Evolutionary conservation across 768 basidiomycete species (phyloP).

Genomic region (Mrakia gelida): DNA sequence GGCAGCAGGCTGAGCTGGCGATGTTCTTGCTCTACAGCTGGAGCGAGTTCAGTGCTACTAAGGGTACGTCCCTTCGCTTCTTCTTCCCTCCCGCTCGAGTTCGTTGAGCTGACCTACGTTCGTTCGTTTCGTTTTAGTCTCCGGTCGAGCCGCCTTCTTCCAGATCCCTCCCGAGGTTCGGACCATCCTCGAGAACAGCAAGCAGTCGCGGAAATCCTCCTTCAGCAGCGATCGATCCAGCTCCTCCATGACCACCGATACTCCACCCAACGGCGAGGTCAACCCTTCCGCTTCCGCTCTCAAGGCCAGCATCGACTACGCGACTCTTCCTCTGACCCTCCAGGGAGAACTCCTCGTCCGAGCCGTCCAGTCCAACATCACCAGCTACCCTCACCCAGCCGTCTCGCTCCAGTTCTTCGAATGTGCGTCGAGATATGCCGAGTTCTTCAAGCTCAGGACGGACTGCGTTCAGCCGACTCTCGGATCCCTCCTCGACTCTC

Average conservation of each 20-base stretch:
- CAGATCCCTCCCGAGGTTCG: slow-evolving; percentile 63
- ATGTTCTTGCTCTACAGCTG: slow-evolving; percentile 91
- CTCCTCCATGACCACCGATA: slow-evolving; percentile 22
- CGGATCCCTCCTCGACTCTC: slow-evolving; percentile 75
- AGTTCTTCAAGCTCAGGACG: slow-evolving; percentile 92
- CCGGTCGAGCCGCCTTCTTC: slow-evolving; percentile 82
- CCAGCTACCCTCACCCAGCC: slow-evolving; percentile 72
- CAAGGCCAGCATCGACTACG: slow-evolving; percentile 40
- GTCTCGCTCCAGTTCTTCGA: slow-evolving; percentile 92
- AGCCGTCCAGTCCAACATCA: slow-evolving; percentile 76
- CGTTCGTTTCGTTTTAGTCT: slow-evolving; percentile 54
- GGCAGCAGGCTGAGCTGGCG: slow-evolving; percentile 91
- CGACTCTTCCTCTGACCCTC: slow-evolving; percentile 68
- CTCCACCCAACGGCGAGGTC: slow-evolving; percentile 20
- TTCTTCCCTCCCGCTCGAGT: neutral
- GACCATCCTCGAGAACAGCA: slow-evolving; percentile 33
- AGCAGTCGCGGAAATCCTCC: slow-evolving; percentile 20
- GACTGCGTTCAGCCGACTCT: slow-evolving; percentile 81
- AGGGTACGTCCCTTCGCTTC: slow-evolving; percentile 54
- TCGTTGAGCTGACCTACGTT: neutral
- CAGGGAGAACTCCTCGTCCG: slow-evolving; percentile 86
- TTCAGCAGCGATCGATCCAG: slow-evolving; percentile 21
- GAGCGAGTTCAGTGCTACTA: slow-evolving; percentile 69
- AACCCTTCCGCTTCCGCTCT: slow-evolving; percentile 8
- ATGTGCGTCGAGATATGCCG: slow-evolving; percentile 81